Percentiles rank a stretch among this genome's conserved stretches.
These are phyloP conservation scores for Stephania japonica DNA, from an alignment of 164 flowering plant species.

Conservation along the genomic window DNA sequence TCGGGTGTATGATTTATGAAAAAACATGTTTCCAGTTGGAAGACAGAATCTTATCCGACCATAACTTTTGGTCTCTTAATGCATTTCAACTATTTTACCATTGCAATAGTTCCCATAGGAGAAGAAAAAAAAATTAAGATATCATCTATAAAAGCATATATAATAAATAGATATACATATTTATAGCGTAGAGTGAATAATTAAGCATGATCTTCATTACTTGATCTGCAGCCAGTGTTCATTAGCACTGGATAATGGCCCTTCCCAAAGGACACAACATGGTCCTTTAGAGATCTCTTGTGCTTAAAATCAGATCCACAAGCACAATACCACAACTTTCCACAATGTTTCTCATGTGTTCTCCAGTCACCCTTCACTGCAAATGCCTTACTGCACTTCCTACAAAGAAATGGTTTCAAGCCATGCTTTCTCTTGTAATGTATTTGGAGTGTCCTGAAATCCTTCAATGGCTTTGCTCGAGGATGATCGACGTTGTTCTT, in stretches of 20 bases:
- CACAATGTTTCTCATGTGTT: conserved; percentile 16
- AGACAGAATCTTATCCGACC: too few species aligned
- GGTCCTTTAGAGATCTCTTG: conserved; percentile 14
- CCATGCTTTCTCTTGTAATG: conserved; percentile 21
- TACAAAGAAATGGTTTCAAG: conserved; percentile 14
- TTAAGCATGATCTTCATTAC: not conserved
- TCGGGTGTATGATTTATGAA: too few species aligned
- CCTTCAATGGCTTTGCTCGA: conserved; percentile 40
- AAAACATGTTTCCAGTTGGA: too few species aligned
- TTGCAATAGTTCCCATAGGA: too few species aligned
- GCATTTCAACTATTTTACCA: too few species aligned
- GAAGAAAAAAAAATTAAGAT: too few species aligned
- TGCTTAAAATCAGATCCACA: conserved; percentile 17
- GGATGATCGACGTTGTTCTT: conserved; percentile 79
- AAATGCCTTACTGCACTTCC: conserved; percentile 13
- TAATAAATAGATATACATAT: too few species aligned
- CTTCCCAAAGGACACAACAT: conserved; percentile 10
- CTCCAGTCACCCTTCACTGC: conserved; percentile 15
- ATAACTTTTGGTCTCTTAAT: too few species aligned
- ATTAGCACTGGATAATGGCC: conserved; percentile 2
- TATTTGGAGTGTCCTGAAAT: conserved; percentile 13
- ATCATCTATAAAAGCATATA: too few species aligned
- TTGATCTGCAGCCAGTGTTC: not conserved
- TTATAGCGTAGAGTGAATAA: not conserved
- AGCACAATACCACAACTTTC: conserved; percentile 13